Evolutionary conservation across 2,329 filamentous ascomycete genomes (phyloP).

Genomic region (Bipolaris zeicola): DNA sequence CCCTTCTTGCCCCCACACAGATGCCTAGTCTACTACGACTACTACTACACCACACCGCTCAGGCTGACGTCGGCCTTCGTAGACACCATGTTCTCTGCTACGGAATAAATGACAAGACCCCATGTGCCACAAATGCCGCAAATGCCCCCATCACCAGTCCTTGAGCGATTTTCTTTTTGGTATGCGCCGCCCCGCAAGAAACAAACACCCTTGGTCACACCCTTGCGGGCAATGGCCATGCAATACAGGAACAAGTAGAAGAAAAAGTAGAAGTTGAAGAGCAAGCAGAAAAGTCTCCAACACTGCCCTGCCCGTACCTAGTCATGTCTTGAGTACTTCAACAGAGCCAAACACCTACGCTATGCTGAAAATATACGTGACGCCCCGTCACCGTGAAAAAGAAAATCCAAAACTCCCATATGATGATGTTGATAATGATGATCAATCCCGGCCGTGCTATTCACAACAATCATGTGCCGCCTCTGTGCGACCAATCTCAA

Average conservation of each 20-base stretch:
- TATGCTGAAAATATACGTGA: slow-evolving; percentile 40
- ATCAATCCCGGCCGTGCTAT: neutral
- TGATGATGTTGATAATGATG: slow-evolving; percentile 16
- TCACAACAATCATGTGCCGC: slow-evolving; percentile 3
- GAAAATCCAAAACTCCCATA: slow-evolving; percentile 32
- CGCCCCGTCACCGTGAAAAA: slow-evolving; percentile 24
- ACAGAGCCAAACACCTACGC: slow-evolving; percentile 42
- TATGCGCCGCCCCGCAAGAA: slow-evolving; percentile 25
- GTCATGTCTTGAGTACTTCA: slow-evolving; percentile 26
- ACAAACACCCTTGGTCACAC: slow-evolving; percentile 24
- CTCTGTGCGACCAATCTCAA: slow-evolving; percentile 8
- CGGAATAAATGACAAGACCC: slow-evolving; percentile 14
- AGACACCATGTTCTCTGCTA: slow-evolving; percentile 8
- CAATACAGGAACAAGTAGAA: slow-evolving; percentile 20
- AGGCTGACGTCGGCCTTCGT: slow-evolving; percentile 10
- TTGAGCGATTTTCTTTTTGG: slow-evolving; percentile 18
- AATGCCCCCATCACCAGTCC: slow-evolving; percentile 23
- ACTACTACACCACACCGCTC: slow-evolving; percentile 1
- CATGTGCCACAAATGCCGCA: slow-evolving; percentile 18
- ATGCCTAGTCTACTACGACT: no score
- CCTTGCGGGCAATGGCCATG: slow-evolving; percentile 21
- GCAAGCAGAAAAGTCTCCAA: slow-evolving; percentile 11
- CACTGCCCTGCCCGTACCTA: slow-evolving; percentile 26
- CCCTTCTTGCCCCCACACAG: no score
- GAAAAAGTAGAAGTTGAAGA: neutral